Percentiles rank a stretch among this genome's conserved stretches.
phyloP scores from a whole-genome alignment of 192 early-diverging fungal species.

The Rhizophagus clarus region DNA sequence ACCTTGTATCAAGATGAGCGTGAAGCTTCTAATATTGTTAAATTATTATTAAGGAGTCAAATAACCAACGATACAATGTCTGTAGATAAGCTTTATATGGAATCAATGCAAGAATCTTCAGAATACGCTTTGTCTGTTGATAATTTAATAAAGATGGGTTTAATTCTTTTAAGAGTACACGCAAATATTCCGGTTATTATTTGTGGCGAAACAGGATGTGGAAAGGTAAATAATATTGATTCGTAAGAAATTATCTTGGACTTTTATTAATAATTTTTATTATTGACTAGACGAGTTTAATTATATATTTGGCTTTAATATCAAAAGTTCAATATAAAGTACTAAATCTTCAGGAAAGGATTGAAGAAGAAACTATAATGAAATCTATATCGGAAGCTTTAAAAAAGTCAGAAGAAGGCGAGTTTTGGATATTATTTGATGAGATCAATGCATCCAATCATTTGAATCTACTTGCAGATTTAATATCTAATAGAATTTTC shows the following conservation, averaged over 20 bases:
- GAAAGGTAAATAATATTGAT: conserved; percentile 9
- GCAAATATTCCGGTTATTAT: conserved; percentile 21
- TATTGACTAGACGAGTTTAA: conserved; percentile 9
- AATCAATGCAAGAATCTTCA: not conserved
- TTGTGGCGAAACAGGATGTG: conserved; percentile 24
- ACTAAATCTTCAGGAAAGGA: conserved; percentile 5
- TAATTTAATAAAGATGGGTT: conserved; percentile 25
- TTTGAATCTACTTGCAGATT: not conserved
- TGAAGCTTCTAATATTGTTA: not conserved
- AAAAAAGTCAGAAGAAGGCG: not conserved
- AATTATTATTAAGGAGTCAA: conserved; percentile 6
- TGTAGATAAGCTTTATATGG: not conserved
- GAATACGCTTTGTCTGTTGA: conserved; percentile 10
- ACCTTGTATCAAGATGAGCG: not conserved
- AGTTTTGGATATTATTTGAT: conserved; percentile 31
- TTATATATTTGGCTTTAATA: not conserved
- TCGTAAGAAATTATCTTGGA: no score
- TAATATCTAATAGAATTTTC: conserved; percentile 14
- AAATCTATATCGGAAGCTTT: not conserved
- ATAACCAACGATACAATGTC: not conserved
- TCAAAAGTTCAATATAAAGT: not conserved
- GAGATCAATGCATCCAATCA: conserved; percentile 21
- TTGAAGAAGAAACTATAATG: conserved; percentile 5
- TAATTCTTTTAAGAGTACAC: conserved; percentile 20
- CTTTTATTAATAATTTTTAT: not conserved